These are phyloP conservation scores for Cadophora sp. DNA, from an alignment of 2,329 filamentous ascomycete genomes.

Conservation along the genomic window DNA sequence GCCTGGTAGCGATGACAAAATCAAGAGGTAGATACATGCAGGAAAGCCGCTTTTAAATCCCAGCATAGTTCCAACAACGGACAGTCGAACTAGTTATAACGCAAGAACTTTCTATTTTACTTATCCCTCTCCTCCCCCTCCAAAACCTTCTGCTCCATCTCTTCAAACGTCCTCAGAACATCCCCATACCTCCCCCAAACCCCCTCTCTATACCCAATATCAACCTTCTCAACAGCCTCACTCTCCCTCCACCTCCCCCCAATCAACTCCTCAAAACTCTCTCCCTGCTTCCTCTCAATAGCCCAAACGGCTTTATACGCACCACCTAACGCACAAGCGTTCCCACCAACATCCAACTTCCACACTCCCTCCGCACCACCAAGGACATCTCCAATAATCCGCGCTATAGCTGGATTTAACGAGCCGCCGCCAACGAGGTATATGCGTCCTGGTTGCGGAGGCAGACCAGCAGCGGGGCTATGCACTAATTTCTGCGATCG, in stretches of 20 bases:
- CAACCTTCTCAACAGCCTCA: constrained; percentile 81
- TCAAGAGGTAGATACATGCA: no score
- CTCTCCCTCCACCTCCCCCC: constrained; percentile 85
- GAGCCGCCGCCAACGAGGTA: constrained; percentile 96
- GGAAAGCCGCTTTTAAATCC: no score
- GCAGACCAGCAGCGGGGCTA: constrained; percentile 60
- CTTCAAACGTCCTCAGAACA: constrained; percentile 77
- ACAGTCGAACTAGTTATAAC: no score
- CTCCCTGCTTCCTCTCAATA: constrained; percentile 67
- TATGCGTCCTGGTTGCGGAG: constrained; percentile 84
- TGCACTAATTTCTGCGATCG: constrained; percentile 80
- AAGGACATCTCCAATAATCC: constrained; percentile 84
- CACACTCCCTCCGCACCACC: constrained; percentile 91
- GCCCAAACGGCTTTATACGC: constrained; percentile 98
- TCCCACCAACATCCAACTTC: constrained; percentile 91
- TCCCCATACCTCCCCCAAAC: constrained; percentile 80
- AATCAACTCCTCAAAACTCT: constrained; percentile 90
- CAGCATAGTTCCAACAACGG: no score
- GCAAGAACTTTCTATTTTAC: not conserved
- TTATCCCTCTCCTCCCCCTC: constrained; percentile 45
- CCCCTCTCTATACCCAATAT: constrained; percentile 77
- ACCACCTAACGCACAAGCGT: constrained; percentile 91
- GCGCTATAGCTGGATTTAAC: constrained; percentile 86
- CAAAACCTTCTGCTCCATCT: constrained; percentile 75
- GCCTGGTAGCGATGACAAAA: no score